A percentile compares a stretch with the other conserved stretches of the same genome.
phyloP scores from a whole-genome alignment of 179 eudicot species.

The Spinacia oleracea region DNA sequence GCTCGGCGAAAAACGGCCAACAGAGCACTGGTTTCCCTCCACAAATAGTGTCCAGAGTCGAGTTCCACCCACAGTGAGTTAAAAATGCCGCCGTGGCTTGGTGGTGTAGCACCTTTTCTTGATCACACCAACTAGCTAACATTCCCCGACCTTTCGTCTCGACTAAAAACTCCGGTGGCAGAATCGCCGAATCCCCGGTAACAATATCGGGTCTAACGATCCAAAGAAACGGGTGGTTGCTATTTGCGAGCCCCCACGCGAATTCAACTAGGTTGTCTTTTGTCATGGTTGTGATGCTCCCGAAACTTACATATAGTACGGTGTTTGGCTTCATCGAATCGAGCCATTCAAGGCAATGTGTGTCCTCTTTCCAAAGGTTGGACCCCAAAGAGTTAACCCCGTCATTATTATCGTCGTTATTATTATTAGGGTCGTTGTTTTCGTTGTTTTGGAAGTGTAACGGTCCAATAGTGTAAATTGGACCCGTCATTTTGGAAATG shows the following conservation, averaged over 20 bases:
- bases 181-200: conserved; percentile 13
- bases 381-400: conserved; percentile 14
- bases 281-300: conserved; percentile 43
- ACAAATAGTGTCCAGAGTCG: conserved; percentile 31
- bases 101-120: conserved; percentile 37
- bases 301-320: conserved; percentile 47
- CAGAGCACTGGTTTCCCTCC: conserved; percentile 39
- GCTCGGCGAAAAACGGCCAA: conserved; percentile 47
- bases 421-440: background rate
- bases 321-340: conserved; percentile 35
- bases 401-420: background rate
- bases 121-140: conserved; percentile 46
- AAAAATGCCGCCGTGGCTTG: conserved; percentile 29
- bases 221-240: conserved; percentile 42
- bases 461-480: conserved; percentile 23
- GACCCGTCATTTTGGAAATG: conserved; percentile 11
- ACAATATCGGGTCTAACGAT: conserved; percentile 36
- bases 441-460: background rate
- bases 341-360: conserved; percentile 37
- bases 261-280: conserved; percentile 39
- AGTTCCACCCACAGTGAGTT: conserved; percentile 49
- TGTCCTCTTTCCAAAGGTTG: conserved; percentile 37
- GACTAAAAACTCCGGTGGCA: conserved; percentile 32
- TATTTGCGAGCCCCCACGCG: conserved; percentile 48
- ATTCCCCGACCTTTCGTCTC: conserved; percentile 28